These are phyloP conservation scores for Aethionema arabicum DNA, from an alignment of 345 rosid species.

Conservation along the genomic window DNA sequence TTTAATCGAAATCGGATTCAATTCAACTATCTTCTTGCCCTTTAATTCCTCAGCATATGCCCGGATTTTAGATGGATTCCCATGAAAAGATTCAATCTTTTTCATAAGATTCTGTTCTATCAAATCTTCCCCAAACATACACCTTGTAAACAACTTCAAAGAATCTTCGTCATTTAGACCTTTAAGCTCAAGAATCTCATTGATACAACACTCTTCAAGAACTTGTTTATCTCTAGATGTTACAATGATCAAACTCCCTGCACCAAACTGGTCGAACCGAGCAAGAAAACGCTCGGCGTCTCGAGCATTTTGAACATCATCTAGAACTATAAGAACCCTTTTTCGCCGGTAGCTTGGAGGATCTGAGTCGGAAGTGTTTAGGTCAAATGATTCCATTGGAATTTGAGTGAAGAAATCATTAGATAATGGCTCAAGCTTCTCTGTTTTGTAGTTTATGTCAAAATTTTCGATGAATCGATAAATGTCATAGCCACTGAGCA, in stretches of 20 bases:
- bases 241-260: slow-evolving; percentile 27
- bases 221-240: background rate
- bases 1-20: background rate
- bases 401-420: background rate
- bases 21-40: background rate
- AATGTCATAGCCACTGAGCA: background rate
- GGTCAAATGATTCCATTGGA: slow-evolving; percentile 7
- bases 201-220: background rate
- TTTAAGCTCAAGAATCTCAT: slow-evolving; percentile 12
- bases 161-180: slow-evolving; percentile 14
- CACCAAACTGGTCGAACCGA: slow-evolving; percentile 6
- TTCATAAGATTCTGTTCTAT: background rate
- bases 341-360: background rate
- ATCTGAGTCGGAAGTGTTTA: background rate
- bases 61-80: slow-evolving; percentile 30
- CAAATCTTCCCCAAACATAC: background rate
- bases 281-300: slow-evolving; percentile 13
- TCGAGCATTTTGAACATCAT: slow-evolving; percentile 11
- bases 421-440: background rate
- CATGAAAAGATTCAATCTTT: background rate
- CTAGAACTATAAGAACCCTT: slow-evolving; percentile 20
- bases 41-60: background rate
- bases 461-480: slow-evolving; percentile 14
- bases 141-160: slow-evolving; percentile 4
- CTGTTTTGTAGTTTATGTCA: background rate